Conservation (phyloP, 352 stramenopile species). For the Phytophthora capsici region DNA sequence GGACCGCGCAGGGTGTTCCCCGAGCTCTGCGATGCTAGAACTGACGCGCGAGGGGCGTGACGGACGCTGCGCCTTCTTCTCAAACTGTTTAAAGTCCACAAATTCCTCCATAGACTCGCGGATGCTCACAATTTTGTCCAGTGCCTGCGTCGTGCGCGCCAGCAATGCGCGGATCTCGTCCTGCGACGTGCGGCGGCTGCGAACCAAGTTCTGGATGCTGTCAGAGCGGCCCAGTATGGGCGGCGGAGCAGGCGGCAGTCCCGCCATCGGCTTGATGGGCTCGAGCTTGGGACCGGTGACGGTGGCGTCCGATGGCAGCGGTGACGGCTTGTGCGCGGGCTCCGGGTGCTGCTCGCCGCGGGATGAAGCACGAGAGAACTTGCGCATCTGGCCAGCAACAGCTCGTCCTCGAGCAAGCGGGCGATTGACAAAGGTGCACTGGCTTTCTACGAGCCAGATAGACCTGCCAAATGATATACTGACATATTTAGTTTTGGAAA, state of each 20-base stretch:
- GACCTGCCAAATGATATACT: conserved; percentile 6
- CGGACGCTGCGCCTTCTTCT: conserved; percentile 44
- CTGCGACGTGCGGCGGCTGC: conserved; percentile 54
- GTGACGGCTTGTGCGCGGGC: conserved; percentile 11
- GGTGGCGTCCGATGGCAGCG: conserved; percentile 15
- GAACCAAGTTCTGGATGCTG: conserved; percentile 33
- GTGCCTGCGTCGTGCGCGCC: conserved; percentile 64
- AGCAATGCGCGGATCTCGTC: conserved; percentile 81
- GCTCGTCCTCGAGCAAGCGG: conserved; percentile 9
- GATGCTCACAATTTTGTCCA: conserved; percentile 87
- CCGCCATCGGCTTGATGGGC: conserved; percentile 37
- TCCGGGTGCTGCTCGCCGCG: conserved; percentile 13
- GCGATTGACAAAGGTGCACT: conserved; percentile 20
- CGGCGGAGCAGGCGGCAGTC: conserved; percentile 12
- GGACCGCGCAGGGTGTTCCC: conserved; percentile 22
- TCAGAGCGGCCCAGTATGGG: conserved; percentile 4
- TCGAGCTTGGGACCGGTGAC: conserved; percentile 35
- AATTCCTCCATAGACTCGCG: conserved; percentile 84
- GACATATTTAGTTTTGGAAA: neutral
- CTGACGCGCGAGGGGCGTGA: conserved; percentile 39
- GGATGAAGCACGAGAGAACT: conserved; percentile 36
- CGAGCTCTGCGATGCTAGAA: conserved; percentile 42
- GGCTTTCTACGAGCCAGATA: conserved; percentile 33
- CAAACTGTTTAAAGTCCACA: conserved; percentile 85
- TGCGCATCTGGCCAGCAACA: conserved; percentile 27